Base-by-base conservation (phyloP, 768 basidiomycete species). In the Daedaleopsis sinensis region DNA sequence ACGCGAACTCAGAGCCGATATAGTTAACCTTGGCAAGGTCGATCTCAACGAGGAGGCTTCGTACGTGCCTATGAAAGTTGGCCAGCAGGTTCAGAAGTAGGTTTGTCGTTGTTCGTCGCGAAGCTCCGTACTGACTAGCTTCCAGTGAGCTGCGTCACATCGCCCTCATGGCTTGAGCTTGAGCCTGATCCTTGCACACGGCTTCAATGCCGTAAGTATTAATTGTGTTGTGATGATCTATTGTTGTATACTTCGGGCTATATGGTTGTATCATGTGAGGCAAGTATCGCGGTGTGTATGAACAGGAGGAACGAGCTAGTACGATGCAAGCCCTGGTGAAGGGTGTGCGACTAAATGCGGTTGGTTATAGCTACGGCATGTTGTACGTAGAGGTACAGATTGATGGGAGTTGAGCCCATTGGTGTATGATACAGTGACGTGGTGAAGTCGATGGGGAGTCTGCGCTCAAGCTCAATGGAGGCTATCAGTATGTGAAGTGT, bases 31-130 rank as follows among this genome's bases (percentile, higher is more conserved):
- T 1, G 79, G 79, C 4, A 71, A 74, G 19, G 61, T 53, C 27
- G 72, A 78, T 52, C 77, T 76, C 35, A 78, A 73, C n/a, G 80
- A 82, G 27, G 78, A 77, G 59, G 65, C 70, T 3, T 56, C 72
- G 8, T 94, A 91, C 70, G 81, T 82, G 63, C 82, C 82, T 10
- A 90, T 96, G 87, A 90, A 93, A 71, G 94, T 95, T 46, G 94
- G 94, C 5, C 85, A 92, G 70, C 92, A 94, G 67, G 94, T 98
- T 23, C 87, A 88, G 70, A 88, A 86, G 91, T 92, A 67, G 70
- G 86, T 70, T 18, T 42, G 10, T 42, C 39, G 5, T 42, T 32
- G 27, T 32, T 42, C 11, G 10, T 12, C 39, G 39, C 35, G 13
- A 4, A 32, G 13, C 15, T 18, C 37, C 21, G 54, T 27, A 27